Percentiles rank a stretch among this genome's conserved stretches.
phyloP scores from a whole-genome alignment of 2,329 filamentous ascomycete genomes.

The Cercospora sesami region DNA sequence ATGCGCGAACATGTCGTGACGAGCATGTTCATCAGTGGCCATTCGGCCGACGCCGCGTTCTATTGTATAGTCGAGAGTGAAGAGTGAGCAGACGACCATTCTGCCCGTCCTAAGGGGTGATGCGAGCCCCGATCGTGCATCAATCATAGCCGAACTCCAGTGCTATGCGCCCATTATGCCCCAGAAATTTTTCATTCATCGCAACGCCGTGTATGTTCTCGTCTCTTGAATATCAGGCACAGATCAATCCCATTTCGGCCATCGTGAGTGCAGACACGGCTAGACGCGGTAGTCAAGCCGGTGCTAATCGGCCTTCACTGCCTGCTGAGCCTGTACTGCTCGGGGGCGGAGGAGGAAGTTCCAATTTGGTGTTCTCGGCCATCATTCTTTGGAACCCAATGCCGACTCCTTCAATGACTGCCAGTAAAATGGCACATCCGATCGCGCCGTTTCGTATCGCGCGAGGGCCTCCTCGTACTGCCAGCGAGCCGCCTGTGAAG shows the following conservation, averaged over 20 bases:
- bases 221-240: slow-evolving; percentile 19
- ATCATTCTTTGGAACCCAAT: slow-evolving; percentile 95
- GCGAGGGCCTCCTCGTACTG: slow-evolving; percentile 86
- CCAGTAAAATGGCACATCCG: slow-evolving; percentile 88
- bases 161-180: slow-evolving; percentile 4
- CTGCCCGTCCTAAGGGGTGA: slow-evolving; percentile 5
- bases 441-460: slow-evolving; percentile 94
- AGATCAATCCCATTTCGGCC: slow-evolving; percentile 29
- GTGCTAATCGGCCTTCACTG: slow-evolving; percentile 36
- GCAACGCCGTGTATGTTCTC: slow-evolving; percentile 3
- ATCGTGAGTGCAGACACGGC: slow-evolving; percentile 25
- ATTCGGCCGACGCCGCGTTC: slow-evolving; percentile 2
- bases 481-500: slow-evolving; percentile 90
- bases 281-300: slow-evolving; percentile 27
- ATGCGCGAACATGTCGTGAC: slow-evolving; percentile 6
- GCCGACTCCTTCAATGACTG: slow-evolving; percentile 95
- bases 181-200: slow-evolving; percentile 6
- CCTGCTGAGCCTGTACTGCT: slow-evolving; percentile 24
- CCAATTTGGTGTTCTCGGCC: slow-evolving; percentile 81
- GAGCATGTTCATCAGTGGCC: neutral
- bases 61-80: slow-evolving; percentile 17
- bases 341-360: slow-evolving; percentile 55
- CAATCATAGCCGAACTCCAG: slow-evolving; percentile 7
- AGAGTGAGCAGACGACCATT: slow-evolving; percentile 11
- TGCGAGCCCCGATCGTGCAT: neutral